Evolutionary conservation across 2,329 filamentous ascomycete genomes (phyloP).

Genomic region (Ascochyta pisi): DNA sequence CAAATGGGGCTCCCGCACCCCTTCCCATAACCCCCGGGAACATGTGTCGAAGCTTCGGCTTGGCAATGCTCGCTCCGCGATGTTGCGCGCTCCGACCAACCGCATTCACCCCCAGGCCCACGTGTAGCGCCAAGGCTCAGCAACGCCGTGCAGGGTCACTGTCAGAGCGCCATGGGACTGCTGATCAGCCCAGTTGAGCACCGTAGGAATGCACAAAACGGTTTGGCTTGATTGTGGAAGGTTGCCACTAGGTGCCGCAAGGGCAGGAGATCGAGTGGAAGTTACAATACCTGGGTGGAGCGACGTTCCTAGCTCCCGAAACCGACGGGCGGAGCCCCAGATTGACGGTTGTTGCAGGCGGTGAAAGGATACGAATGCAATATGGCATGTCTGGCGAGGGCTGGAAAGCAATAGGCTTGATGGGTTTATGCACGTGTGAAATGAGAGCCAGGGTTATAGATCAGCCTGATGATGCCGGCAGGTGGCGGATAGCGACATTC

Average conservation of each 20-base stretch:
- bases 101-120: constrained; percentile 10
- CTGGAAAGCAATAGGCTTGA: not conserved
- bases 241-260: constrained; percentile 1
- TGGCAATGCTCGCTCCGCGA: constrained; percentile 10
- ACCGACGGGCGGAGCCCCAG: constrained; percentile 10
- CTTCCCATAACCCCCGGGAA: constrained; percentile 3
- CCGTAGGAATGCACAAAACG: constrained; percentile 1
- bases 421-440: constrained; percentile 1
- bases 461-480: not conserved
- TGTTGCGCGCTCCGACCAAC: constrained; percentile 11
- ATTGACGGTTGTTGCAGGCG: constrained; percentile 5
- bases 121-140: constrained; percentile 19
- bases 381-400: constrained; percentile 9
- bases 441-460: not conserved
- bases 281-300: constrained; percentile 15
- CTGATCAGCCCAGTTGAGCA: constrained; percentile 16
- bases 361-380: not conserved
- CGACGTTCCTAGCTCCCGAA: constrained; percentile 10
- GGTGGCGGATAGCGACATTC: not conserved
- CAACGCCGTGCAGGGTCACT: constrained; percentile 7
- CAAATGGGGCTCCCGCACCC: constrained; percentile 8
- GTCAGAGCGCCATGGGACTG: constrained; percentile 8
- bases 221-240: constrained; percentile 5
- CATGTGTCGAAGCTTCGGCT: constrained; percentile 13
- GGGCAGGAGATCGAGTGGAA: constrained; percentile 9